phyloP scores from a whole-genome alignment of 2,329 filamentous ascomycete species.

The Beauveria scarabaeidicola region DNA sequence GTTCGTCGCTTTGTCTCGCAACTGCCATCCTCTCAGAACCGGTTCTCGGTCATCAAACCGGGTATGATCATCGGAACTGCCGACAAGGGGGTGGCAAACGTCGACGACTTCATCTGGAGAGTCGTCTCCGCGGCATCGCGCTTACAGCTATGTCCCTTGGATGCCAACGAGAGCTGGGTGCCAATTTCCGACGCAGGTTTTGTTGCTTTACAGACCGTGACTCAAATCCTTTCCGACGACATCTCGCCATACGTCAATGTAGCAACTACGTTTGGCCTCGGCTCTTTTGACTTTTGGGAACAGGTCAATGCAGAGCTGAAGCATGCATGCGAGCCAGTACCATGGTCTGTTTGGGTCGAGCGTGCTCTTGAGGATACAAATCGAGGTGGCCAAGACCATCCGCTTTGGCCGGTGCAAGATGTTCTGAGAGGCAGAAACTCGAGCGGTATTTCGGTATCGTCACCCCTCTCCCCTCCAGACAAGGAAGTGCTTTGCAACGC shows the following conservation, averaged over 20 bases:
- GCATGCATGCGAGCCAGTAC: conserved; percentile 5
- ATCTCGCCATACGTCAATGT: conserved; percentile 8
- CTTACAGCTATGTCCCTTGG: conserved; percentile 14
- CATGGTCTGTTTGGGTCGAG: conserved; percentile 15
- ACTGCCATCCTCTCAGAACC: conserved; percentile 3
- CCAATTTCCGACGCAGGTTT: conserved; percentile 11
- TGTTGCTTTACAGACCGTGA: conserved; percentile 13
- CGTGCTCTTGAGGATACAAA: conserved; percentile 6
- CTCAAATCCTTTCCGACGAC: not conserved
- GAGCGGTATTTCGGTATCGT: not conserved
- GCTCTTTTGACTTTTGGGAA: conserved; percentile 15
- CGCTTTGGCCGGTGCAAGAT: conserved; percentile 18
- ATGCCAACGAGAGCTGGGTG: conserved; percentile 6
- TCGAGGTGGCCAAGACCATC: conserved; percentile 14
- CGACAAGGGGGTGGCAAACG: conserved; percentile 15
- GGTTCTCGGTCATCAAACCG: conserved; percentile 16
- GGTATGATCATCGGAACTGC: conserved; percentile 17
- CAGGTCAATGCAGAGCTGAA: conserved; percentile 13
- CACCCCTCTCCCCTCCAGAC: not conserved
- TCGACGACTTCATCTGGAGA: conserved; percentile 18
- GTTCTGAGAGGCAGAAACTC: not conserved
- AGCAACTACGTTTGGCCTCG: conserved; percentile 11
- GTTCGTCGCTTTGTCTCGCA: conserved; percentile 8
- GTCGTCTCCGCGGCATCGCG: conserved; percentile 9
- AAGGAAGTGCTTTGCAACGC: not conserved